phyloP scores from a whole-genome alignment of 2,329 filamentous ascomycete genomes.

The Cladophialophora immunda region DNA sequence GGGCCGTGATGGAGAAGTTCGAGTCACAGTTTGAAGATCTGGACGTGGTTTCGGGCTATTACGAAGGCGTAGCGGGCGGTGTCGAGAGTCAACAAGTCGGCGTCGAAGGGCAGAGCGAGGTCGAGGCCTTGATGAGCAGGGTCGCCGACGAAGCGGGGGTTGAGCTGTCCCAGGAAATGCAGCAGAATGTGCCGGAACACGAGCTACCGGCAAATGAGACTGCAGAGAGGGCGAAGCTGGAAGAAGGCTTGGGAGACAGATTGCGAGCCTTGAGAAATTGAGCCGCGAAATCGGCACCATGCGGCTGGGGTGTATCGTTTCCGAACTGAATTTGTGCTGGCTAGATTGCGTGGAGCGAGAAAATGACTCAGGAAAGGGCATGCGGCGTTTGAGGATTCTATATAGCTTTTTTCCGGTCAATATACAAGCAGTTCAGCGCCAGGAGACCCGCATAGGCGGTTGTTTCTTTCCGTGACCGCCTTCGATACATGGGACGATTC shows the following conservation, averaged over 20 bases:
- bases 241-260: conserved; percentile 45
- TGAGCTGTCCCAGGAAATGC: conserved; percentile 79
- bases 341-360: conserved; percentile 2
- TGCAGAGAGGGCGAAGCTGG: conserved; percentile 42
- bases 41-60: conserved; percentile 69
- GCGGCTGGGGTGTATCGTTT: neutral
- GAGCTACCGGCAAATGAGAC: conserved; percentile 34
- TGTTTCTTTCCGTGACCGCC: neutral
- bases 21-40: conserved; percentile 64
- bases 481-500: neutral
- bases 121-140: conserved; percentile 84
- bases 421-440: neutral
- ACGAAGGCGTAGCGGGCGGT: conserved; percentile 79
- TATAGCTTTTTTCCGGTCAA: neutral
- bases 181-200: conserved; percentile 37
- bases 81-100: conserved; percentile 43
- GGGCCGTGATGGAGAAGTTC: conserved; percentile 72
- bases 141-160: conserved; percentile 89
- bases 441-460: neutral
- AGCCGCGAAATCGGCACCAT: neutral
- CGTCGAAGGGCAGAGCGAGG: conserved; percentile 77
- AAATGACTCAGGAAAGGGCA: neutral
- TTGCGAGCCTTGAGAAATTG: conserved; percentile 46
- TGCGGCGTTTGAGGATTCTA: neutral
- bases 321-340: neutral